Conservation (phyloP, 2,329 filamentous ascomycete species). For the Botrytis tulipae region DNA sequence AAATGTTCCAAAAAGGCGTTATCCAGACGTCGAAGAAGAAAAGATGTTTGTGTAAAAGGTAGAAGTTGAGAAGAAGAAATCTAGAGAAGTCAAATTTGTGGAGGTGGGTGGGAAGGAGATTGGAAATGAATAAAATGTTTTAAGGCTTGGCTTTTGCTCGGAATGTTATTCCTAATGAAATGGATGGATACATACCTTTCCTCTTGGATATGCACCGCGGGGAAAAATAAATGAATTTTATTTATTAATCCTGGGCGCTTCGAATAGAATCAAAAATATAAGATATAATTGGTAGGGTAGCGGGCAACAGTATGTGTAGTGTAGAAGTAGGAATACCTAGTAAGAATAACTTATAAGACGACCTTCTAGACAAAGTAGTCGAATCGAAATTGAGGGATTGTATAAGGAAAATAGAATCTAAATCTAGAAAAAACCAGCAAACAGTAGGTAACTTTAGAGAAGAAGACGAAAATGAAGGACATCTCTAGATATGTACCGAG, state of each 20-base stretch:
- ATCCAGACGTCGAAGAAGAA: constrained; percentile 9
- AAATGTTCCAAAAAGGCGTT: constrained; percentile 7
- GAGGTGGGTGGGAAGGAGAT: constrained; percentile 9
- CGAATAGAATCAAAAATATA: neutral
- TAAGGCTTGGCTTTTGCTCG: neutral
- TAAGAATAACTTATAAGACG: no score
- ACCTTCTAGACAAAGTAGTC: neutral
- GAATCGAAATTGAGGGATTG: neutral
- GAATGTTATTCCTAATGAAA: neutral
- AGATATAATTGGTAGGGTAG: neutral
- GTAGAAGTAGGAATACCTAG: neutral
- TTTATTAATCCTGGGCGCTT: neutral
- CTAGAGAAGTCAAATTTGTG: neutral
- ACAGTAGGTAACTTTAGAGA: neutral
- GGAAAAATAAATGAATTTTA: neutral
- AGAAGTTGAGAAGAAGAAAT: neutral
- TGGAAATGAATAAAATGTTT: neutral
- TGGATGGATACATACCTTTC: neutral
- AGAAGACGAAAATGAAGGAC: neutral
- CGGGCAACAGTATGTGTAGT: neutral
- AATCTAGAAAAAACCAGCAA: neutral
- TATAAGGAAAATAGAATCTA: neutral
- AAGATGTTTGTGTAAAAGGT: neutral
- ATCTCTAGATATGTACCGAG: neutral
- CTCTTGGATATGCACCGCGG: neutral